Evolutionary conservation across 2,329 filamentous ascomycete genomes (phyloP).

Genomic region (Ceratocystis cubensis): DNA sequence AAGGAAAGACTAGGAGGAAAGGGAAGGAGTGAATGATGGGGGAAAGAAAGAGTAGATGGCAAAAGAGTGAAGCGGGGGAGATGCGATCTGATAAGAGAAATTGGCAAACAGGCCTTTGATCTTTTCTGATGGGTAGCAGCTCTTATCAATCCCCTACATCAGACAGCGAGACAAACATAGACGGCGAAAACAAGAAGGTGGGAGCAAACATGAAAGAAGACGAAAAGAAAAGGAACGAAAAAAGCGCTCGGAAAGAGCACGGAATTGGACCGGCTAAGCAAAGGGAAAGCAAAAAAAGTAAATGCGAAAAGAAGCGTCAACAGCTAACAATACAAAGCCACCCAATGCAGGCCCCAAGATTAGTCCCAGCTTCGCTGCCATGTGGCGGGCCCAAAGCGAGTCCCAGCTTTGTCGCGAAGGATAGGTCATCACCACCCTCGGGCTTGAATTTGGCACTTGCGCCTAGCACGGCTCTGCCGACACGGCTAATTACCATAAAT

Average conservation of each 20-base stretch:
- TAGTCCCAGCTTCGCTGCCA: constrained; percentile 6
- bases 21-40: neutral
- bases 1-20: neutral
- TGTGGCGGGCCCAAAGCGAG: constrained; percentile 2
- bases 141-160: neutral
- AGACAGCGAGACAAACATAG: neutral
- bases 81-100: constrained; percentile 9
- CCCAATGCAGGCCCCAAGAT: neutral
- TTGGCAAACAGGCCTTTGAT: neutral
- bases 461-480: neutral
- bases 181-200: neutral
- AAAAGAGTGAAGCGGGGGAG: neutral
- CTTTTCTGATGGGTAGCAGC: neutral
- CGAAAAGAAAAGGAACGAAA: neutral
- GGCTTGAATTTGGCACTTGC: neutral
- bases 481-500: neutral
- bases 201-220: neutral
- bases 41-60: neutral
- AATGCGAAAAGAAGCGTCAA: neutral
- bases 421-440: neutral
- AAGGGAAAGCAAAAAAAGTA: neutral
- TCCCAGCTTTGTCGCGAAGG: neutral
- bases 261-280: neutral
- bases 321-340: neutral
- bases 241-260: neutral